Percentiles rank a stretch among this genome's conserved stretches.
Evolutionary conservation across 805 yeast species (phyloP).

Genomic region (Starmerella gropengiesseri): DNA sequence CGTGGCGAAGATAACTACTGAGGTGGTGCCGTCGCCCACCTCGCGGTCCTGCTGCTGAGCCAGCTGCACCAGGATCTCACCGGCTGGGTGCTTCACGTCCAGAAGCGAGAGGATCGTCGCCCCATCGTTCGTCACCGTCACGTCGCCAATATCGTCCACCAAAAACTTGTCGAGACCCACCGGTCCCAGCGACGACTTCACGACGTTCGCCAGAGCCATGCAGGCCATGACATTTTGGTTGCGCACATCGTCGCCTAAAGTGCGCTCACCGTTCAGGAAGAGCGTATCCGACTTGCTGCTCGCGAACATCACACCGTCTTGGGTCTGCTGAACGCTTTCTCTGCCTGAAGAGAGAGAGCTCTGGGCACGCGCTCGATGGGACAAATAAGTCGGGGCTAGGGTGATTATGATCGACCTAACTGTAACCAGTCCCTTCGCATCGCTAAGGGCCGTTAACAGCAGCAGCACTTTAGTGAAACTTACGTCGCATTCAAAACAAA

Average conservation of each 20-base stretch:
- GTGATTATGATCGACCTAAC: no score
- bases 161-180: conserved; percentile 97
- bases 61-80: conserved; percentile 87
- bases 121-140: conserved; percentile 96
- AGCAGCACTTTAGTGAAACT: no score
- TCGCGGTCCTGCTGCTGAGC: conserved; percentile 99
- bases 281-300: conserved; percentile 49
- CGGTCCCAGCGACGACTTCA: conserved; percentile 91
- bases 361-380: no score
- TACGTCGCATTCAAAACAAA: no score
- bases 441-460: no score
- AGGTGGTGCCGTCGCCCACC: conserved; percentile 94
- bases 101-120: conserved; percentile 84
- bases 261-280: conserved; percentile 90
- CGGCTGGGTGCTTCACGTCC: conserved; percentile 98
- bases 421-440: no score
- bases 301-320: conserved; percentile 19
- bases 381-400: no score
- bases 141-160: conserved; percentile 98
- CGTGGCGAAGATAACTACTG: conserved; percentile 91
- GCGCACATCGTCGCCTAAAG: conserved; percentile 92
- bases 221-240: conserved; percentile 92
- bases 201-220: conserved; percentile 69
- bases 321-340: no score
- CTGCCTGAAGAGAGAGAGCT: no score